Evolutionary conservation across 352 stramenopile species (phyloP).

Genomic region (Globisporangium viniferum): DNA sequence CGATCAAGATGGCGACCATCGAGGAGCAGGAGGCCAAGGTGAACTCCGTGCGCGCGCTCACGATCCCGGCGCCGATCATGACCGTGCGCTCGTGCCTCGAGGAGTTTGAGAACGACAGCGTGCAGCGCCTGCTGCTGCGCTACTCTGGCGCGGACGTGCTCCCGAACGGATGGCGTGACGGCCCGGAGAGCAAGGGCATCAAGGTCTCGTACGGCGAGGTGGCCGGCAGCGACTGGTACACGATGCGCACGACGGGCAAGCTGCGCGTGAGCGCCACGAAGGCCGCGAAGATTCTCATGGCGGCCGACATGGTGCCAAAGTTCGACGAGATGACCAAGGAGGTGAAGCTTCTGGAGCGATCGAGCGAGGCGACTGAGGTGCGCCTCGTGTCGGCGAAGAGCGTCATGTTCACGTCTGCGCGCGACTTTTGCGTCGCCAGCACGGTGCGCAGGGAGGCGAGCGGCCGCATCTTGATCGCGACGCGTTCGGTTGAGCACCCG

Average conservation of each 20-base stretch:
- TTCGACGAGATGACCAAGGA: constrained; percentile 84
- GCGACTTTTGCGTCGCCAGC: constrained; percentile 71
- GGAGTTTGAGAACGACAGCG: constrained; percentile 55
- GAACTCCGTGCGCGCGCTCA: constrained; percentile 22
- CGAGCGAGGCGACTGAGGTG: constrained; percentile 61
- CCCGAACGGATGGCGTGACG: constrained; percentile 59
- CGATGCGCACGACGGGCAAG: constrained; percentile 66
- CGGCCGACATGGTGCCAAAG: constrained; percentile 60
- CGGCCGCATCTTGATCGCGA: constrained; percentile 65
- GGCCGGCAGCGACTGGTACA: constrained; percentile 60
- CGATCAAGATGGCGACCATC: constrained; percentile 35
- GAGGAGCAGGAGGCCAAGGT: constrained; percentile 30
- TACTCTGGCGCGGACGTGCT: constrained; percentile 59
- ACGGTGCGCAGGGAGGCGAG: constrained; percentile 44
- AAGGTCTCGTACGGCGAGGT: constrained; percentile 72
- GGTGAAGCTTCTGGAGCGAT: constrained; percentile 54
- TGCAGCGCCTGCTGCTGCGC: constrained; percentile 52
- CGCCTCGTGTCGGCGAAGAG: constrained; percentile 57
- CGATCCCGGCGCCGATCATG: constrained; percentile 49
- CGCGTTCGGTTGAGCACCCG: constrained; percentile 61
- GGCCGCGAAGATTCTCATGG: constrained; percentile 46
- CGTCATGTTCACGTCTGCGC: constrained; percentile 73
- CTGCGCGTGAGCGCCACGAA: constrained; percentile 53
- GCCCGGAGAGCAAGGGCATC: constrained; percentile 64
- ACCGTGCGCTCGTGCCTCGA: constrained; percentile 43